Conservation (phyloP, 768 basidiomycete species). For the Phaeotremella skinneri region DNA sequence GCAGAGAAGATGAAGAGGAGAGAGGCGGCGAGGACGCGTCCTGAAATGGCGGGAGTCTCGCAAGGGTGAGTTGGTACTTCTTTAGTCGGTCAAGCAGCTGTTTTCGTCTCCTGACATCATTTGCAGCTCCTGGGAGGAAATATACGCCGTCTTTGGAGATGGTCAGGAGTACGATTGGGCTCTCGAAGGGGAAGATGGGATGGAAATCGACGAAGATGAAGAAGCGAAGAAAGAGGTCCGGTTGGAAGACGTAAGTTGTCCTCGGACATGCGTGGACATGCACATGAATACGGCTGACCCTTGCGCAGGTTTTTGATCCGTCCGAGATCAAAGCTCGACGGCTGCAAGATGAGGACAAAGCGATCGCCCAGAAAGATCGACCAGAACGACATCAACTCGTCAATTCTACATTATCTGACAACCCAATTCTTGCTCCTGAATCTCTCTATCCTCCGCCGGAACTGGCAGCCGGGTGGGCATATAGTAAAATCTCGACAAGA, state of each 20-base stretch:
- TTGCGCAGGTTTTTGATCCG: constrained; percentile 85
- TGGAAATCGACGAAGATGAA: constrained; percentile 57
- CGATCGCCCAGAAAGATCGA: constrained; percentile 82
- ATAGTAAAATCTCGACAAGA: constrained; percentile 72
- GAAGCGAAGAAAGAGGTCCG: constrained; percentile 79
- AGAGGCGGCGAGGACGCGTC: constrained; percentile 63
- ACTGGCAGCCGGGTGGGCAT: constrained; percentile 80
- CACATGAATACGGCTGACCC: constrained; percentile 4
- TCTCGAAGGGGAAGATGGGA: constrained; percentile 70
- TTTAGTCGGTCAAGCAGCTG: background rate
- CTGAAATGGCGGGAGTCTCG: constrained; percentile 71
- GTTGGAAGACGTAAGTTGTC: constrained; percentile 29
- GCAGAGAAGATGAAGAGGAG: constrained; percentile 57
- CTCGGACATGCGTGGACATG: background rate
- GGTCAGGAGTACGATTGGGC: constrained; percentile 97
- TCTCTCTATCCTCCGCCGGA: constrained; percentile 69
- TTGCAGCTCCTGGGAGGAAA: constrained; percentile 85
- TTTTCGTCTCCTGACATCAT: constrained; percentile 9
- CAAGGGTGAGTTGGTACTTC: constrained; percentile 65
- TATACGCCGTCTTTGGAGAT: constrained; percentile 93
- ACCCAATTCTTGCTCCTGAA: constrained; percentile 42
- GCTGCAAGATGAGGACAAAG: constrained; percentile 88
- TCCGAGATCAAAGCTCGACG: constrained; percentile 86
- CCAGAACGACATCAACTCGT: constrained; percentile 95
- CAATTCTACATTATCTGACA: constrained; percentile 71